Evolutionary conservation across 257 asterid genomes (phyloP), one percentile per base, ranked within the genome.

Genomic region (Fraxinus quadrangulata): DNA sequence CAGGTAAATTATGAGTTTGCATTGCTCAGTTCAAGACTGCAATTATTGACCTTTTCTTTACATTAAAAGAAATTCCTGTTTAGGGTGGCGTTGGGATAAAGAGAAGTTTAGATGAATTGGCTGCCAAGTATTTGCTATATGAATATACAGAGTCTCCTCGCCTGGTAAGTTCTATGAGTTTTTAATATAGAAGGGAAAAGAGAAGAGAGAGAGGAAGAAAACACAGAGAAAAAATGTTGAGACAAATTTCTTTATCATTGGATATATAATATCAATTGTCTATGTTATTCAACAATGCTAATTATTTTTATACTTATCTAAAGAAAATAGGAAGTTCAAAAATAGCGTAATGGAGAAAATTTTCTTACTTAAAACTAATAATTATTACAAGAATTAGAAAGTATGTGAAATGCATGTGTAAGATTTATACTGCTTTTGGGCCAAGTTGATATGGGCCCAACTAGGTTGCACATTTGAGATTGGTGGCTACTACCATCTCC

Each of bases 71-170:
- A 75, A 24, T 71, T 72, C 78, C 23, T 71, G 76, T 77, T 85
- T 86, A 93, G 99, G 97, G 99, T 75, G 98, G 98, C 31, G 76
- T 90, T 82, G 97, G 99, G 80, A 88, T 93, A 76, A 89, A 72
- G 78, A 86, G 90, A 84, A 93, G 99, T 87, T 85, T 93, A 84
- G 98, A 96, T 81, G 96, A 84, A 79, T 84, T 93, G 85, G 97
- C 97, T 85, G 90, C 97, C 78, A 86, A 88, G 83, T 96, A 96
- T 84, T 80, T 96, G 91, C 91, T 82, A 85, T 88, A 86, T 11
- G 90, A 90, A 72, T 79, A 74, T 82, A 75, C 76, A 33, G 98
- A 96, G 70, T 77, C 94, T 74, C 99, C 99, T 80, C 97, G 98
- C 77, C 88, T 96, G 97, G 98, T 96, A 83, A 85, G 94, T 75